Conservation (phyloP, 345 rosid species). For the Lagerstroemia speciosa region DNA sequence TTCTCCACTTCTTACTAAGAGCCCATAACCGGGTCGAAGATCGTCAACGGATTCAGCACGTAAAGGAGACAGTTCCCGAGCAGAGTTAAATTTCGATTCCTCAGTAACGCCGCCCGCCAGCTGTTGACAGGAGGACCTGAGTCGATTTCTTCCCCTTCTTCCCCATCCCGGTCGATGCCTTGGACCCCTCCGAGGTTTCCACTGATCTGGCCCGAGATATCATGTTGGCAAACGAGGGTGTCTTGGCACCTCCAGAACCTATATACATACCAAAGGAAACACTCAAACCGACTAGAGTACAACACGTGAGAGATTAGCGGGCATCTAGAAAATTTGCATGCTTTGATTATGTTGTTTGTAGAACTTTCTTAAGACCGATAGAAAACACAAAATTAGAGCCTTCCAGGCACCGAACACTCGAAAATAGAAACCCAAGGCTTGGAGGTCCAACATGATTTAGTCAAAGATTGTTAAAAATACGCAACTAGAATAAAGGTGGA, state of each 20-base stretch:
- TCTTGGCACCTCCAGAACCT: conserved; percentile 47
- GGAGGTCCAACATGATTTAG: no score
- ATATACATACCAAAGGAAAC: neutral
- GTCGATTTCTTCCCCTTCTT: conserved; percentile 72
- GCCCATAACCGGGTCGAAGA: neutral
- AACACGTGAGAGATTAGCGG: neutral
- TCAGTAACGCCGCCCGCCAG: conserved; percentile 75
- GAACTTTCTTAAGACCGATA: neutral
- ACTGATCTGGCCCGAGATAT: conserved; percentile 42
- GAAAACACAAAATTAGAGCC: no score
- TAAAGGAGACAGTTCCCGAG: neutral
- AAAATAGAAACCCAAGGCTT: no score
- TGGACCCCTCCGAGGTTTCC: conserved; percentile 24
- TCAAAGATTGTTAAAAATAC: no score
- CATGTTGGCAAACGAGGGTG: conserved; percentile 69
- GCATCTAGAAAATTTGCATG: neutral
- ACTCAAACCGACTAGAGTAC: neutral
- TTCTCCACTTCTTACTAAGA: neutral
- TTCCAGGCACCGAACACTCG: no score
- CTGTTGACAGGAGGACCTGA: conserved; percentile 75
- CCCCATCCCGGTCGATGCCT: conserved; percentile 41
- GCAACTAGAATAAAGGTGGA: no score
- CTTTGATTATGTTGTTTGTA: neutral
- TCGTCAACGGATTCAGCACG: neutral
- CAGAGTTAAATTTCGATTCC: neutral